phyloP scores from a whole-genome alignment of 2,329 filamentous ascomycete genomes.

The Talaromyces sp. region DNA sequence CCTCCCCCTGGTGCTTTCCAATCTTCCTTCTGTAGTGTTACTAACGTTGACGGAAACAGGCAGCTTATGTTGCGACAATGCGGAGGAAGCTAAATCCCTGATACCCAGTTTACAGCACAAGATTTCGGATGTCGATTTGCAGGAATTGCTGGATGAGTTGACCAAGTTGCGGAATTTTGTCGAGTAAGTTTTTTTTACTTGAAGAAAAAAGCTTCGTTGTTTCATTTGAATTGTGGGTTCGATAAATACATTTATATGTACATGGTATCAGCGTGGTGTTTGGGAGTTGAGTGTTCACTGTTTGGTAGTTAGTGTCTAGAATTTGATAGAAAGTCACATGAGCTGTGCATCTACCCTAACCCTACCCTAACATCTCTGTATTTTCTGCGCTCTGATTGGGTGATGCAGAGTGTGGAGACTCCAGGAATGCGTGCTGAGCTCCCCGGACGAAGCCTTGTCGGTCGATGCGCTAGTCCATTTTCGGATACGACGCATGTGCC shows the following conservation, averaged over 20 bases:
- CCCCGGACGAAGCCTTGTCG: constrained; percentile 8
- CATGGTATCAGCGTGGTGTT: constrained; percentile 26
- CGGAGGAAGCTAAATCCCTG: constrained; percentile 93
- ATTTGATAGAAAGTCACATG: too few species aligned
- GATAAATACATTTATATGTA: background rate
- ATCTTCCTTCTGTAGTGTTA: constrained; percentile 10
- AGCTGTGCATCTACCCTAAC: too few species aligned
- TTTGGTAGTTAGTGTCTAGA: too few species aligned
- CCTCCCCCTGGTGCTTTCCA: constrained; percentile 7
- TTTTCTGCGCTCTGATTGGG: background rate
- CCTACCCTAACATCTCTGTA: too few species aligned
- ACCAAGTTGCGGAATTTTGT: constrained; percentile 63
- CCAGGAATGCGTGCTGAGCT: constrained; percentile 5
- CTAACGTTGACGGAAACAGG: constrained; percentile 48
- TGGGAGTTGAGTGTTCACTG: constrained; percentile 17
- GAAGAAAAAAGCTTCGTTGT: background rate
- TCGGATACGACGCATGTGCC: background rate
- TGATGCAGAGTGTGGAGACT: background rate
- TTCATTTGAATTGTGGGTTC: too few species aligned
- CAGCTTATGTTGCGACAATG: constrained; percentile 83
- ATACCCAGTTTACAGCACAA: constrained; percentile 87
- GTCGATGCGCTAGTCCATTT: constrained; percentile 3
- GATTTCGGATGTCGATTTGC: constrained; percentile 81
- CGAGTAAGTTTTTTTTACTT: constrained; percentile 25
- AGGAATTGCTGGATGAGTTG: constrained; percentile 85